These are phyloP conservation scores for Prunus yedoensis DNA, from an alignment of 331 rosid genomes.

Conservation along the genomic window DNA sequence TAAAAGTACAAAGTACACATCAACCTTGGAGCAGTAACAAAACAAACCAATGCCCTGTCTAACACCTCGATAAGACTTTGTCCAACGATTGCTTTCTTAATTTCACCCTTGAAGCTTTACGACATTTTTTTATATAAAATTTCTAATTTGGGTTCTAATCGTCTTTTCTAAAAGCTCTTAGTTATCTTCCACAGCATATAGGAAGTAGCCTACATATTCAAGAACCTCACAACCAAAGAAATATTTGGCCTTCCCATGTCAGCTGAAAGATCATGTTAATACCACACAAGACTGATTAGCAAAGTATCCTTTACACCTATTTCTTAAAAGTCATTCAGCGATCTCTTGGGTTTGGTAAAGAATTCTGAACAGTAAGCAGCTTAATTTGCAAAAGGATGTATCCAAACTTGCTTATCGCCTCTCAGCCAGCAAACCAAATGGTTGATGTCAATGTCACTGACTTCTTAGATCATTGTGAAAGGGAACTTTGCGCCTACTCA, in stretches of 20 bases:
- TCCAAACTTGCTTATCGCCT: neutral
- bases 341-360: neutral
- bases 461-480: neutral
- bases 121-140: neutral
- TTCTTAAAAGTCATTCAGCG: neutral
- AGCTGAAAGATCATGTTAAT: neutral
- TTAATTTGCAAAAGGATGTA: neutral
- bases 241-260: neutral
- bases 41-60: neutral
- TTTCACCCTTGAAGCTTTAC: neutral
- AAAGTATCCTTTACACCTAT: neutral
- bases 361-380: neutral
- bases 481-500: neutral
- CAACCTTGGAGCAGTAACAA: neutral
- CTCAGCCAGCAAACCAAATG: slow-evolving; percentile 6
- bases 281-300: neutral
- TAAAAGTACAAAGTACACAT: neutral
- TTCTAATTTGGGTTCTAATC: neutral
- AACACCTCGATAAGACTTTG: neutral
- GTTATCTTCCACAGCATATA: neutral
- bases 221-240: neutral
- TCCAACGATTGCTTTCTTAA: neutral
- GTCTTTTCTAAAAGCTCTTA: neutral
- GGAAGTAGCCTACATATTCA: neutral
- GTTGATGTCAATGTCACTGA: neutral